Evolutionary conservation across 352 stramenopile genomes (phyloP), one percentile per base, ranked within the genome.

Genomic region (Blastocystis hominis): DNA sequence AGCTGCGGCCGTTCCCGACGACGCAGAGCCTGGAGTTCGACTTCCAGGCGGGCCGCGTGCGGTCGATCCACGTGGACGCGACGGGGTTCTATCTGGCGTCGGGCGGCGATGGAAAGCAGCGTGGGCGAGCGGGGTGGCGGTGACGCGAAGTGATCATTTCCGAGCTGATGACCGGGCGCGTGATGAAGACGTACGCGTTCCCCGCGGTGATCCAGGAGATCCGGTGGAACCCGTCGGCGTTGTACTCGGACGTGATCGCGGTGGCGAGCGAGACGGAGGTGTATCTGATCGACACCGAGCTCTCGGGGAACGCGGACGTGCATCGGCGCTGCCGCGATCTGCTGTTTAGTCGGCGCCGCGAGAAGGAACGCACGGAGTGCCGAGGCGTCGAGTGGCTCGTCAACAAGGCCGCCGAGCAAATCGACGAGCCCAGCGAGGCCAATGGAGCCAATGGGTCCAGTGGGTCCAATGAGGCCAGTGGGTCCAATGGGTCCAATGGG

Each of bases 1-100:
- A 99, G 88, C 91, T 99, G 75, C 93, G 95, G 78, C 97, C 97
- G 15, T 99, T 98, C 91, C 97, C 97, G 1, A 99, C 97, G 89
- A 95, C 93, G 56, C 92, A 94, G 88, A 93, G 89, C 90, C 89
- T 96, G n/a, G 88, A 92, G 1, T 96, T 95, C 89, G 91, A 93
- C 36, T 40, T 94, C 75, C 94, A 97, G 88, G 93, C 91, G 34
- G 93, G 93, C 15, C 92, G 94, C 78, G 94, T 98, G 87, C 93
- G 95, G 10, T 96, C 93, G 72, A 90, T 99, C 40, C 93, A 91
- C 38, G 93, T 98, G 50, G 95, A 96, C 89, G 95, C 95, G 15
- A 94, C 95, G 88, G 97, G 96, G n/a, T 95, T 99, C 90, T 99
- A 97, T 89, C 84, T 99, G 56, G 95, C 93, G 0, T 98, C 94